These are phyloP conservation scores for Claviceps sp. DNA, from an alignment of 2,329 filamentous ascomycete species.

Conservation along the genomic window DNA sequence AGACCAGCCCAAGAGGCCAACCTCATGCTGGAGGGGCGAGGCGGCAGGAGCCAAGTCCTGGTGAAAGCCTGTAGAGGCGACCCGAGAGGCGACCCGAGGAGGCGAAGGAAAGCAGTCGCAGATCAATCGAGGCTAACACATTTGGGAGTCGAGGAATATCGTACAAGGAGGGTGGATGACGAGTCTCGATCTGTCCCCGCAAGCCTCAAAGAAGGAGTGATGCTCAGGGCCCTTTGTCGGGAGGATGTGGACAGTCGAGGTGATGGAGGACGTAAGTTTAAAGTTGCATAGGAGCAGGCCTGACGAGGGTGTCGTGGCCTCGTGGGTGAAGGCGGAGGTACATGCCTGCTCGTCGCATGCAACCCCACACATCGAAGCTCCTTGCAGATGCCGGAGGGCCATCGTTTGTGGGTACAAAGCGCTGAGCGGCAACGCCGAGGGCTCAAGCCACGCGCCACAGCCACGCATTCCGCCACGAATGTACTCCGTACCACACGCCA, in stretches of 20 bases:
- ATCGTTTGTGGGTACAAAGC: no score
- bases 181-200: neutral
- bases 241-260: neutral
- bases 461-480: no score
- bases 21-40: constrained; percentile 29
- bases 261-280: neutral
- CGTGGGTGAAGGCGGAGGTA: no score
- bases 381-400: no score
- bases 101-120: neutral
- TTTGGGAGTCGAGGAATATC: neutral
- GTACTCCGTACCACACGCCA: no score
- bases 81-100: neutral
- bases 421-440: no score
- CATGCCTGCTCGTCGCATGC: no score
- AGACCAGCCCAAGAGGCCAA: constrained; percentile 38
- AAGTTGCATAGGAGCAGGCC: no score
- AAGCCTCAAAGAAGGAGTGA: neutral
- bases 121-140: constrained; percentile 1
- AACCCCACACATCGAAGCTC: no score
- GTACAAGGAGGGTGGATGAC: neutral
- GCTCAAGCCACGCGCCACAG: no score
- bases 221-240: neutral
- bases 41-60: neutral
- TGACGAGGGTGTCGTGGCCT: no score
- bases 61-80: neutral